Conservation (phyloP, 371 early-diverging fungal genomes). For the Zopfochytrium polystomum region DNA sequence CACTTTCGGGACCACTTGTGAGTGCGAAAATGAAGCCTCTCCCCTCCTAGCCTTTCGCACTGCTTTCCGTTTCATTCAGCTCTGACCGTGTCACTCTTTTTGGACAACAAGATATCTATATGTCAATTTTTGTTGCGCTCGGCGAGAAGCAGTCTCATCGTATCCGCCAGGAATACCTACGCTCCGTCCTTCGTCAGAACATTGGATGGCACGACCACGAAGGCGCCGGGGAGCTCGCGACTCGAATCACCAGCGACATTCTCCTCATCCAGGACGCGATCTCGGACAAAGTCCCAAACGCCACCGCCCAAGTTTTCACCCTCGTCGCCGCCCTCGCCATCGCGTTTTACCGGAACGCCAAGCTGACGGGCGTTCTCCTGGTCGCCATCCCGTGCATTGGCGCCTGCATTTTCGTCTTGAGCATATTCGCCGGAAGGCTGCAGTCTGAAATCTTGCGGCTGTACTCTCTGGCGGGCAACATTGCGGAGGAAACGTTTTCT, state of each 20-base stretch:
- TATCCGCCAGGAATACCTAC: constrained; percentile 40
- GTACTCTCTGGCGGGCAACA: constrained; percentile 35
- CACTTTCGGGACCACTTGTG: constrained; percentile 14
- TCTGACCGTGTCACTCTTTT: too few relatives aligned
- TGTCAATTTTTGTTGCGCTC: constrained; percentile 27
- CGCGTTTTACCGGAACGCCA: constrained; percentile 27
- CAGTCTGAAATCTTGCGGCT: constrained; percentile 15
- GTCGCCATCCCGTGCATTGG: constrained; percentile 33
- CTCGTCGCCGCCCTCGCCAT: constrained; percentile 30
- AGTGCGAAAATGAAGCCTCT: too few relatives aligned
- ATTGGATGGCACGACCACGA: constrained; percentile 83
- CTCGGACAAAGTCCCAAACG: constrained; percentile 30
- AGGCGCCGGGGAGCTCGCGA: constrained; percentile 60
- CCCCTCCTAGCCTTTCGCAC: too few relatives aligned
- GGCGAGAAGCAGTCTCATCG: constrained; percentile 26
- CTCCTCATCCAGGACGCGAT: constrained; percentile 28
- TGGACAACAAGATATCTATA: too few relatives aligned
- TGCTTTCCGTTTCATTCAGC: not conserved
- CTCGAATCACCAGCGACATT: constrained; percentile 48
- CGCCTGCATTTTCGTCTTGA: constrained; percentile 22
- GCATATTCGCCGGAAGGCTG: constrained; percentile 10
- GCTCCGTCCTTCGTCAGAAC: constrained; percentile 72
- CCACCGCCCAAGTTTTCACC: constrained; percentile 15
- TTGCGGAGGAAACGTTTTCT: constrained; percentile 37
- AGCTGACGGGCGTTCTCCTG: constrained; percentile 28